Percentiles rank a stretch among this genome's conserved stretches.
Conservation (phyloP, 2,329 filamentous ascomycete species). For the Aspergillus pseudoterreus region DNA sequence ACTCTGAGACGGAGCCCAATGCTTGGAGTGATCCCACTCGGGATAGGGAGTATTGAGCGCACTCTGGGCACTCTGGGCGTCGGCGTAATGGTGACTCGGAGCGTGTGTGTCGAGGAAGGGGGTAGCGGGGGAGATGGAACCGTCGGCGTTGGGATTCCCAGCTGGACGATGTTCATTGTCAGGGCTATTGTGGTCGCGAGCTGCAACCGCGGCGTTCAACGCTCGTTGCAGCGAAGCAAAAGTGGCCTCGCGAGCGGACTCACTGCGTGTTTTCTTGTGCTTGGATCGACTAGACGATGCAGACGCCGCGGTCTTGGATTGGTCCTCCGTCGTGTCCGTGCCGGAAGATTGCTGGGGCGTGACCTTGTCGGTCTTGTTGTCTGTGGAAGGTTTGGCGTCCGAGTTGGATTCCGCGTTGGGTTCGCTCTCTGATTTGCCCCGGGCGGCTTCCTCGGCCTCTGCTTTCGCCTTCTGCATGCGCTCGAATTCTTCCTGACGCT, state of each 20-base stretch:
- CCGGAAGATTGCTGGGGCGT: conserved; percentile 27
- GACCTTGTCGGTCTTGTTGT: conserved; percentile 23
- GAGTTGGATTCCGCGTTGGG: conserved; percentile 23
- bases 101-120: conserved; percentile 18
- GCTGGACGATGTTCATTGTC: conserved; percentile 17
- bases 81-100: conserved; percentile 10
- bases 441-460: conserved; percentile 33
- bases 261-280: conserved; percentile 36
- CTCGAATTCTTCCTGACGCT: conserved; percentile 48
- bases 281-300: conserved; percentile 24
- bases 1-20: conserved; percentile 26
- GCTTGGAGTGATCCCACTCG: conserved; percentile 25
- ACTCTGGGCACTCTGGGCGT: conserved; percentile 6
- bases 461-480: conserved; percentile 40
- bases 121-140: conserved; percentile 26
- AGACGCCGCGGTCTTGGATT: conserved; percentile 16
- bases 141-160: conserved; percentile 23
- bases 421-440: conserved; percentile 26
- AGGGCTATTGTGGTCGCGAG: conserved; percentile 30
- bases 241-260: conserved; percentile 38
- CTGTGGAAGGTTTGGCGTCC: conserved; percentile 15
- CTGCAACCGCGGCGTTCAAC: conserved; percentile 40
- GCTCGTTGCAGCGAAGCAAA: conserved; percentile 44
- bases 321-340: conserved; percentile 16
- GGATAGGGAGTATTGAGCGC: conserved; percentile 20